Base-by-base conservation (phyloP, 73 alveolate genomes). In the Symbiodinium pilosum region DNA sequence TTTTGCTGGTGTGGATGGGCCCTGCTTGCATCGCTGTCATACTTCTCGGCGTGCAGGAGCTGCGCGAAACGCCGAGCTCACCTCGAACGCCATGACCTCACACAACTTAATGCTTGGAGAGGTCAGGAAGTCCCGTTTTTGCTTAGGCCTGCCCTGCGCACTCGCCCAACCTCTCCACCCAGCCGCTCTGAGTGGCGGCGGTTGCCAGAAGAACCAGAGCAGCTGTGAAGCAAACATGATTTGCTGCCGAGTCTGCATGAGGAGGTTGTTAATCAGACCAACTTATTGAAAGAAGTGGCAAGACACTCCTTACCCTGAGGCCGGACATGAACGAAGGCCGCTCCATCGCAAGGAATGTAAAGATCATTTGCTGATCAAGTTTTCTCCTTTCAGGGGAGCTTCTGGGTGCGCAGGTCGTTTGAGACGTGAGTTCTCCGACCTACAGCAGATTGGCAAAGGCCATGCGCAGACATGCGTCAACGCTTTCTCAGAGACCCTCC, bases 311-410 rank as follows among this genome's bases (percentile, higher is more conserved):
- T 64, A 38, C 81, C 30, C 81, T 38, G 34, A 64, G 81, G 81
- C 81, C 81, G 40, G 81, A 64, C 81, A 64, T 64, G 81, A 64
- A 64, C 81, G 81, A 64, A 64, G 81, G 81, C 81, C 38, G 81
- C 39, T 64, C 59, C 59, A 47, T 47, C 59, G 59, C 59, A 47
- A 47, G n/a, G 14, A 47, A 6, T 47, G 6, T 9, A 47, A 6
- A 47, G 14, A 47, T 14, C 59, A 47, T 14, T 47, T 47, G 59
- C 6, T 47, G 59, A 47, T 47, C 21, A 47, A 47, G 59, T 14
- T 14, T 47, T 47, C n/a, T n/a, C n/a, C n/a, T n/a, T n/a, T n/a
- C n/a, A n/a, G n/a, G n/a, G n/a, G n/a, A n/a, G n/a, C n/a, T n/a
- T n/a, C n/a, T n/a, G 14, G 59, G 32, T 64, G 30, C 39, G 24